Evolutionary conservation across 164 flowering plant genomes (phyloP).

Genomic region (Sextonia rubra): DNA sequence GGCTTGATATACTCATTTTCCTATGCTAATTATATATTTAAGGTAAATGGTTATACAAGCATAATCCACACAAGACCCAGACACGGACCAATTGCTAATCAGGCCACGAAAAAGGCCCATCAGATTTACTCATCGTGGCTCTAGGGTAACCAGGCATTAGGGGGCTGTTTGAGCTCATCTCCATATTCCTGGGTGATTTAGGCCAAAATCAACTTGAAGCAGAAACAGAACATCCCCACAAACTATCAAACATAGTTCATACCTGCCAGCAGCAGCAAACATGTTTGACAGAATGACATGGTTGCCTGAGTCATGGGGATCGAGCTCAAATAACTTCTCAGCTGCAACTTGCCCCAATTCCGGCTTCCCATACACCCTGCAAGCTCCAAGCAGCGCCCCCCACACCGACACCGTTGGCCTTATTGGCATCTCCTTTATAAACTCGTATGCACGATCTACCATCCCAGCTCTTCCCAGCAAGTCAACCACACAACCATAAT

Average conservation of each 20-base stretch:
- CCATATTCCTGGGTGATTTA: no score
- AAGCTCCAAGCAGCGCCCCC: conserved; percentile 83
- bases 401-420: conserved; percentile 68
- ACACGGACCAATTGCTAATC: no score
- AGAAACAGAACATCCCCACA: no score
- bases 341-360: conserved; percentile 70
- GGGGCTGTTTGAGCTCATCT: no score
- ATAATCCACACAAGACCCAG: no score
- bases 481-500: conserved; percentile 90
- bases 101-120: no score
- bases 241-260: neutral
- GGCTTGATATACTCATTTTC: no score
- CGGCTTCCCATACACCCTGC: conserved; percentile 58
- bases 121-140: no score
- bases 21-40: no score
- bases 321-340: conserved; percentile 61
- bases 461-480: conserved; percentile 73
- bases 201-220: no score
- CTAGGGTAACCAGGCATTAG: no score
- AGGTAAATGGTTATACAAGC: no score
- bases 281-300: conserved; percentile 79
- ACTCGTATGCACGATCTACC: conserved; percentile 65
- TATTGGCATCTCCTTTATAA: conserved; percentile 58
- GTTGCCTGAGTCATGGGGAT: conserved; percentile 83
- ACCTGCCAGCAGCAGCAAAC: conserved; percentile 78